Conservation (phyloP, 2,329 filamentous ascomycete species). For the Endoconidiophora polonica region DNA sequence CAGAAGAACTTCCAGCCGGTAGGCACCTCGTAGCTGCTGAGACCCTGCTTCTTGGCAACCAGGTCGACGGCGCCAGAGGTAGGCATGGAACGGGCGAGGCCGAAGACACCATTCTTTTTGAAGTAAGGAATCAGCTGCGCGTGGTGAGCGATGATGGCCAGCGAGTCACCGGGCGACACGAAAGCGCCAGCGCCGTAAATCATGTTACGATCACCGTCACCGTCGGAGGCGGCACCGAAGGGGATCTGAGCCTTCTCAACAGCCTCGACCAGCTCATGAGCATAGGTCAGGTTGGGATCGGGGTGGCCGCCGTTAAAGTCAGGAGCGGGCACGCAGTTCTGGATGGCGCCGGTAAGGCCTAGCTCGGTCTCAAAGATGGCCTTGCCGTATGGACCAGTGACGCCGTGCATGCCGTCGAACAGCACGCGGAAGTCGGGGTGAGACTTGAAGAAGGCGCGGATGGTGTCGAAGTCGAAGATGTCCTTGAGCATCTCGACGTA, state of each 20-base stretch:
- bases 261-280: constrained; percentile 80
- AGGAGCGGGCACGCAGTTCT: constrained; percentile 82
- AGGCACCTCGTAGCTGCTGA: constrained; percentile 88
- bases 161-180: constrained; percentile 89
- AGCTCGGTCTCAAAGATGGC: constrained; percentile 93
- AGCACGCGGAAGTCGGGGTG: constrained; percentile 92
- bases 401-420: constrained; percentile 86
- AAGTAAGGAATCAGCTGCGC: constrained; percentile 96
- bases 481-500: constrained; percentile 93
- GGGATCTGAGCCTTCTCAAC: constrained; percentile 86
- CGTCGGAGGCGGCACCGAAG: constrained; percentile 91
- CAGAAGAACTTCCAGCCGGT: constrained; percentile 99
- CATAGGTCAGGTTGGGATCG: constrained; percentile 94
- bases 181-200: constrained; percentile 96
- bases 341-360: constrained; percentile 58
- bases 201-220: constrained; percentile 98
- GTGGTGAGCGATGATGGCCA: constrained; percentile 96
- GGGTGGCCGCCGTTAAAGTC: constrained; percentile 97
- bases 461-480: constrained; percentile 94
- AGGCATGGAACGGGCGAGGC: constrained; percentile 92
- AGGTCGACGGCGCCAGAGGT: constrained; percentile 91
- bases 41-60: constrained; percentile 83
- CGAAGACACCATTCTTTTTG: constrained; percentile 90
- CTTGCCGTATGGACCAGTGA: constrained; percentile 86
- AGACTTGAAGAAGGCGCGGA: constrained; percentile 77